Conservation (phyloP, 2,329 filamentous ascomycete species). For the Aspergillus terreus region DNA sequence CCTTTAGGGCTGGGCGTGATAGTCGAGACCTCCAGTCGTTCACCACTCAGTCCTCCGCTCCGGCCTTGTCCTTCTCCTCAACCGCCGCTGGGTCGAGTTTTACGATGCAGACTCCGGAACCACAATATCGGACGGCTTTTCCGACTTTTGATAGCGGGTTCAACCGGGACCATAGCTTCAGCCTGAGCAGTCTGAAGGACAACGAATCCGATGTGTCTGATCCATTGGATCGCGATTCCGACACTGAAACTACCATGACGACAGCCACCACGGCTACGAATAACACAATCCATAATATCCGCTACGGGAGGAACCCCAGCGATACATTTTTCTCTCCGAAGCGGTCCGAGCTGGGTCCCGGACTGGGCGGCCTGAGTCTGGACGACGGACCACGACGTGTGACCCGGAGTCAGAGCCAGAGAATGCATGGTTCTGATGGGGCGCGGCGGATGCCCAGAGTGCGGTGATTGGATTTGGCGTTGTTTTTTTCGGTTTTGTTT, state of each 20-base stretch:
- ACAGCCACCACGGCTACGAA: constrained; percentile 30
- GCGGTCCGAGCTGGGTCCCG: constrained; percentile 30
- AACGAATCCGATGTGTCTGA: constrained; percentile 31
- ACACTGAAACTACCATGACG: constrained; percentile 34
- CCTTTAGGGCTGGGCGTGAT: constrained; percentile 11
- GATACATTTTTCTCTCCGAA: constrained; percentile 26
- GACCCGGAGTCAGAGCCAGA: constrained; percentile 34
- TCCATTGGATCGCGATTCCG: constrained; percentile 31
- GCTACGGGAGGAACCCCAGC: constrained; percentile 26
- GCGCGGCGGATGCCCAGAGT: constrained; percentile 7
- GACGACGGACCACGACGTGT: constrained; percentile 33
- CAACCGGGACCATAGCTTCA: constrained; percentile 29
- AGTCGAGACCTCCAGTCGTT: constrained; percentile 18
- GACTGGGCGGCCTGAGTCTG: constrained; percentile 30
- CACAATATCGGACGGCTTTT: constrained; percentile 20
- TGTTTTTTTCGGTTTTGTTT: not conserved
- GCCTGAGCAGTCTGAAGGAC: constrained; percentile 26
- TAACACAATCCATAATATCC: constrained; percentile 32
- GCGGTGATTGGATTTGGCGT: not conserved
- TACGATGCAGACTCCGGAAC: constrained; percentile 21
- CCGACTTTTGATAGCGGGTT: constrained; percentile 16
- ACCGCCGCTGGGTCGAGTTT: constrained; percentile 25
- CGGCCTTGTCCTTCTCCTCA: constrained; percentile 30
- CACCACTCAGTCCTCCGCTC: constrained; percentile 17
- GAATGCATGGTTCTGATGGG: constrained; percentile 9